phyloP scores from a whole-genome alignment of 1,139 yeast species.

The Debaryomycetaceae sp. region DNA sequence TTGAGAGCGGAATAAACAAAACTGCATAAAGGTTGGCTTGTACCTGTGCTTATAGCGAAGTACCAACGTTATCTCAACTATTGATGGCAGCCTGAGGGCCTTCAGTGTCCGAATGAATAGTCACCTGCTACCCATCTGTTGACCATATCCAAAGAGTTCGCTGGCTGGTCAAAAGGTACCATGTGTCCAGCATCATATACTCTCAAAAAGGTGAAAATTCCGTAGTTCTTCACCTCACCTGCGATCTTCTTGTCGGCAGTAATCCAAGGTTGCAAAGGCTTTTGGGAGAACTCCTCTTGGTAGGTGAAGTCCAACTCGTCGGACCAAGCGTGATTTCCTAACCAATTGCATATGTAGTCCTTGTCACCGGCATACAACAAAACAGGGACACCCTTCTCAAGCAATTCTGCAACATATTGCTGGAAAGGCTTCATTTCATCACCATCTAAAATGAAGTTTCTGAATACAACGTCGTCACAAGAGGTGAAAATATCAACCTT shows the following conservation, averaged over 20 bases:
- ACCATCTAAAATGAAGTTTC: constrained; percentile 80
- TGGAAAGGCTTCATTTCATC: constrained; percentile 90
- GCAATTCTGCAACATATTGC: constrained; percentile 58
- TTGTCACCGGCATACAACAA: constrained; percentile 83
- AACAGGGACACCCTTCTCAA: constrained; percentile 62
- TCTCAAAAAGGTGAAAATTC: constrained; percentile 46
- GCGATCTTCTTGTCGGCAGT: constrained; percentile 35
- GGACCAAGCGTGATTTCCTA: constrained; percentile 84
- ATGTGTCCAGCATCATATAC: constrained; percentile 49
- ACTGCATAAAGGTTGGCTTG: no score
- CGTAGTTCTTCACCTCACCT: constrained; percentile 46
- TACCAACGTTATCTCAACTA: no score
- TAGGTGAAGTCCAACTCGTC: constrained; percentile 66
- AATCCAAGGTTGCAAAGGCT: constrained; percentile 38
- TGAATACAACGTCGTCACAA: constrained; percentile 81
- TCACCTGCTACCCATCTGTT: constrained; percentile 46
- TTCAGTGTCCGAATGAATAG: constrained; percentile 7
- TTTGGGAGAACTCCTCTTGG: constrained; percentile 44
- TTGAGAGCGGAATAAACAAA: no score
- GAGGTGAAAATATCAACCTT: constrained; percentile 81
- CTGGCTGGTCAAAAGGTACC: constrained; percentile 51
- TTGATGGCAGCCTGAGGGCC: no score
- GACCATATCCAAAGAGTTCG: constrained; percentile 43
- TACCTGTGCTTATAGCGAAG: no score
- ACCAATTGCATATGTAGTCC: constrained; percentile 84